Evolutionary conservation across 768 basidiomycete genomes (phyloP).

Genomic region (Trametes punicea): DNA sequence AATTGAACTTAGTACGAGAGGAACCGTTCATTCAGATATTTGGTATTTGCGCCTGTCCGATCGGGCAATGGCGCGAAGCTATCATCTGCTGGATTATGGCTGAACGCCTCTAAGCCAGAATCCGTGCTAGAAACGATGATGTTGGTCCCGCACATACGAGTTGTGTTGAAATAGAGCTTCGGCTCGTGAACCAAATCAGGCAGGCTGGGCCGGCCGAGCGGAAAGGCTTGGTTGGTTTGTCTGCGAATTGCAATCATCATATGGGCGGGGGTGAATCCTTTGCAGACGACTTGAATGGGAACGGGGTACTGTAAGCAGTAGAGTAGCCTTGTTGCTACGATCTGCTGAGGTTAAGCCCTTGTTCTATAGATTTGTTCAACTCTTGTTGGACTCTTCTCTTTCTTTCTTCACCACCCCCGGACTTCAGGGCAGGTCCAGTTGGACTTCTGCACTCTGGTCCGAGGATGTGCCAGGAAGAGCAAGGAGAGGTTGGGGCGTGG

Average conservation of each 20-base stretch:
- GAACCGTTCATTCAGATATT: constrained; percentile 82
- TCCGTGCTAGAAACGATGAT: constrained; percentile 74
- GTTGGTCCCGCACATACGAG: constrained; percentile 64
- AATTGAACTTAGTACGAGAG: constrained; percentile 82
- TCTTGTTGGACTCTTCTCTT: constrained; percentile 39
- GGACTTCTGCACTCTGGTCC: constrained; percentile 20
- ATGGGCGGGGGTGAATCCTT: constrained; percentile 72
- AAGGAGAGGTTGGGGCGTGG: constrained; percentile 3
- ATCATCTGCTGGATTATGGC: constrained; percentile 83
- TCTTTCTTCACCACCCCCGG: constrained; percentile 31
- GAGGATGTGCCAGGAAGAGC: constrained; percentile 1
- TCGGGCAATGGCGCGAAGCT: constrained; percentile 77
- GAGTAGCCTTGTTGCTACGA: constrained; percentile 79
- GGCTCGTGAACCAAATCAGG: constrained; percentile 66
- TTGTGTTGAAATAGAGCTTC: constrained; percentile 65
- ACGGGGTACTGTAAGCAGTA: constrained; percentile 74
- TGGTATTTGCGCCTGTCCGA: constrained; percentile 79
- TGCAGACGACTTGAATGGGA: constrained; percentile 77
- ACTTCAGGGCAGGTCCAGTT: constrained; percentile 41
- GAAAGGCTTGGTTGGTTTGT: constrained; percentile 54
- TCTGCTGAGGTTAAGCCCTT: constrained; percentile 74
- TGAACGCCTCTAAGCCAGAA: constrained; percentile 84
- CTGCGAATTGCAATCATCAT: constrained; percentile 60
- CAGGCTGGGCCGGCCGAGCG: constrained; percentile 44
- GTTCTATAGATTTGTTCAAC: constrained; percentile 69